Evolutionary conservation across 306 rosid genomes (phyloP).

Genomic region (Argentina anserina): DNA sequence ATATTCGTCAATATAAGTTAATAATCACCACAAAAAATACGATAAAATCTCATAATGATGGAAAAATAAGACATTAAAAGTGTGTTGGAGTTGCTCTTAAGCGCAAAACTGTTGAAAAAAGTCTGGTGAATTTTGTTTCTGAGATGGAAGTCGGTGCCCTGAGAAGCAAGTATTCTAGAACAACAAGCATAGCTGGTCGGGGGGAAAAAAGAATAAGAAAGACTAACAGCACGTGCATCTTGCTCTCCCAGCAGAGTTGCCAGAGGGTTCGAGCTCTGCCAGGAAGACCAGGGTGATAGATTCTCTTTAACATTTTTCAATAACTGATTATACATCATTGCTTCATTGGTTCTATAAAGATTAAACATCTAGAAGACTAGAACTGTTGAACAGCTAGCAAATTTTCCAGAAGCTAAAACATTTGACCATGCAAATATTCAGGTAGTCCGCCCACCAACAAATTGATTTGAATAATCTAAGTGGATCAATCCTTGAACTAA

Average conservation of each 20-base stretch:
- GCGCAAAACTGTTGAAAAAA: background rate
- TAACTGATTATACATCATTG: background rate
- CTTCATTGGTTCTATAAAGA: background rate
- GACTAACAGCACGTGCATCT: background rate
- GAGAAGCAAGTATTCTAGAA: background rate
- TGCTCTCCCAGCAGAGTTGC: background rate
- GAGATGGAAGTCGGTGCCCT: background rate
- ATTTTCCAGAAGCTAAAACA: background rate
- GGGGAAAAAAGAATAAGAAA: background rate
- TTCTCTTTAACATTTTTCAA: background rate
- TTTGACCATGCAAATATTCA: conserved; percentile 14
- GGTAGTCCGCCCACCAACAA: conserved; percentile 7
- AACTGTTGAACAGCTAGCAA: background rate
- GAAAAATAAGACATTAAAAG: too few relatives aligned
- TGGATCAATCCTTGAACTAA: background rate
- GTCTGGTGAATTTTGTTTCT: too few relatives aligned
- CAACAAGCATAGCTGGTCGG: background rate
- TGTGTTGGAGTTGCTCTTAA: too few relatives aligned
- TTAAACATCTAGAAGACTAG: background rate
- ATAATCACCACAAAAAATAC: too few relatives aligned
- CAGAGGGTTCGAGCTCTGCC: background rate
- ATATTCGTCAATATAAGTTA: too few relatives aligned
- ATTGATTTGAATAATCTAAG: background rate
- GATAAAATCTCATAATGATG: too few relatives aligned
- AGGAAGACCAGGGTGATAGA: background rate